Evolutionary conservation across 2,329 filamentous ascomycete species (phyloP), one percentile per base, ranked within the genome.

Genomic region (Cordyceps farinosa): DNA sequence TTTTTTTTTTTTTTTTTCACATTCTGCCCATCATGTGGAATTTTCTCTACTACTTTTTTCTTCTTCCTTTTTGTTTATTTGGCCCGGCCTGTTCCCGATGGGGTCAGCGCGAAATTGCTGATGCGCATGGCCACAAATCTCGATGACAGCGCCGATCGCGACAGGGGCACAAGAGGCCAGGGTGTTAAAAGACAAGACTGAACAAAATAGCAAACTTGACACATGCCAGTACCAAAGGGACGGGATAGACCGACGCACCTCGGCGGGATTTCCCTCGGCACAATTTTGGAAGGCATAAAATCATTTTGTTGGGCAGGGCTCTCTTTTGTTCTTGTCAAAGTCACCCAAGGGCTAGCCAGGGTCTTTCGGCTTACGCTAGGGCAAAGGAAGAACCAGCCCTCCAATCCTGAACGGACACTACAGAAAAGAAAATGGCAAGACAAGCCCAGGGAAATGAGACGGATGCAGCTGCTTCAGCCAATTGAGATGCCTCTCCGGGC

Each of bases 131-230:
- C 45, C 40, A 44, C 27, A 15, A 53, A 61, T 61, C 58, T 61
- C 58, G 58, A 61, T 61, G 58, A 60, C 34, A 42, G 22, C 22
- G 56, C 17, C 56, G 56, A 60, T 60, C 56, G 45, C 47, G 29
- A 48, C 32, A 58, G 32, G 55, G 42, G 42, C 40, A 55, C 27
- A 32, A 13, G 17, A 27, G 32, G 11, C 38, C 15, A 38, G 52
- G 36, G 52, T 30, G 38, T 42, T 15, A 55, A 44, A 17, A 55
- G 9, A 27, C 5, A 32, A 42, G 9, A 44, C 22, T 5, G 13
- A 36, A 22, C 9, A 40, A 30, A 30, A 30, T 48, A 4, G 27
- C 27, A 30, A 48, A 30, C 13, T 11, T 48, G 15, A 13, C 27
- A 32, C 52, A 32, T 40, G 36, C 22, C 40, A 47, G 22, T 29